Base-by-base conservation (phyloP, 1,139 yeast genomes). In the Debaryomyces sp. region DNA sequence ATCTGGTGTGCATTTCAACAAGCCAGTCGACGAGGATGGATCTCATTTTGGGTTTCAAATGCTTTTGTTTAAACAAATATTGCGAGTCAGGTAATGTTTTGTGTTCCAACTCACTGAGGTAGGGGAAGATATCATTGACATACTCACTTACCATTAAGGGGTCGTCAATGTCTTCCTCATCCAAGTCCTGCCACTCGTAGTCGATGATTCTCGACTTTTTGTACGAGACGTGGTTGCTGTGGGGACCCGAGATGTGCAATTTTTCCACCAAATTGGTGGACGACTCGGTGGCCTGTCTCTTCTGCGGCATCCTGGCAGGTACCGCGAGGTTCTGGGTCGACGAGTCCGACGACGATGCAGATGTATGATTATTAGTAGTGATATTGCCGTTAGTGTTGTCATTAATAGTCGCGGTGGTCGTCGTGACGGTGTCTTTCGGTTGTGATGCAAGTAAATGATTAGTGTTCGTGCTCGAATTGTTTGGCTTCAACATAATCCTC, bases 111-210 rank as follows among this genome's bases (percentile, higher is more conserved):
- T 80, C 85, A 65, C 87, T 84, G 57, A 92, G 73, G 66, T 89
- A 90, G 38, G 81, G 85, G 67, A 90, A 92, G 51, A 94, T 92
- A 52, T 90, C 97, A 56, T 76, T 81, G 49, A 89, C 96, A 64
- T 91, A 94, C 71, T 94, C 99, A 58, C 92, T 84, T 27, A 89
- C 97, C 97, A 92, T 91, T 55, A 89, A 77, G 9, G 98, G 98
- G 67, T 94, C 99, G 59, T 88, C 92, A 52, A 75, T 72, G 65
- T 94, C 99, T 59, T 89, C 97, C 45, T 87, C 92, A 64, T 92
- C 97, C 51, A 92, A 75, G 66, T 92, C 97, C 60, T 89, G 96
- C 96, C 96, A 91, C 54, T 80, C 82, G 60, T 84, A 78, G 51
- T 75, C 81, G 27, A 75, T 70, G 35, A 69, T 64, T 47, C 71